Conservation (phyloP, 208 protist genomes). For the Acanthamoeba culbertsoni region DNA sequence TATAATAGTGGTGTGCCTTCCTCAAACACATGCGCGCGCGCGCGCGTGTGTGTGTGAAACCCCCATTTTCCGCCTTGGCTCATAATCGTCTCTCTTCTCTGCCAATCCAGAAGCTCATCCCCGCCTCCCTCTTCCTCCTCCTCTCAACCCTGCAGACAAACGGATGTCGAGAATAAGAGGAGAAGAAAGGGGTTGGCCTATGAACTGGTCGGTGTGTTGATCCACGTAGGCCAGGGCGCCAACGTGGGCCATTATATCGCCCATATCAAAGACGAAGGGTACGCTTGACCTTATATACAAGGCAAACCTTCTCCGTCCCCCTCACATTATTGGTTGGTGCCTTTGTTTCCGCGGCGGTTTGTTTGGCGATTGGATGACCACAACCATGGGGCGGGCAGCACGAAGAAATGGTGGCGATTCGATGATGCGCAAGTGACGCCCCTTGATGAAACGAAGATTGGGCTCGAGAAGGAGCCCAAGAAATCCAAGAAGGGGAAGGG, state of each 20-base stretch:
- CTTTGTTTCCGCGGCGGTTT: not conserved
- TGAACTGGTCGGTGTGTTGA: constrained; percentile 34
- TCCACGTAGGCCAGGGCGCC: constrained; percentile 26
- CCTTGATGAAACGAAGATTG: constrained; percentile 8
- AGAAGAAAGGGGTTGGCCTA: constrained; percentile 37
- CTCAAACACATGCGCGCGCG: too few species aligned
- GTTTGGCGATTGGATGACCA: too few species aligned
- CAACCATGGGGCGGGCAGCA: too few species aligned
- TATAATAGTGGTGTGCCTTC: too few species aligned
- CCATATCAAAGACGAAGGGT: constrained; percentile 47
- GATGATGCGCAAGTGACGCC: constrained; percentile 33
- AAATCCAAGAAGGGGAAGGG: constrained; percentile 11
- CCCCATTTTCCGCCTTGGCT: not conserved
- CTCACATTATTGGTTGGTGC: not conserved
- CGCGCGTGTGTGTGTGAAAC: too few species aligned
- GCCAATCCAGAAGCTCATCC: not conserved
- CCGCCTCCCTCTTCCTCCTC: constrained; percentile 14
- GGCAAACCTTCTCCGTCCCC: not conserved
- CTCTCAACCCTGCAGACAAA: constrained; percentile 22
- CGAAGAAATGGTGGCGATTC: constrained; percentile 60
- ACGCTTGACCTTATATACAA: not conserved
- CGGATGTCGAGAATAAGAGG: constrained; percentile 33
- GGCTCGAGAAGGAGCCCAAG: not conserved
- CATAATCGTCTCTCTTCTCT: not conserved
- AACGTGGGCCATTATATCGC: constrained; percentile 59